A percentile compares a stretch with the other conserved stretches of the same genome.
Evolutionary conservation across 202 grass and related monocot genomes (phyloP).

Genomic region (Schoenoplectus triqueter): DNA sequence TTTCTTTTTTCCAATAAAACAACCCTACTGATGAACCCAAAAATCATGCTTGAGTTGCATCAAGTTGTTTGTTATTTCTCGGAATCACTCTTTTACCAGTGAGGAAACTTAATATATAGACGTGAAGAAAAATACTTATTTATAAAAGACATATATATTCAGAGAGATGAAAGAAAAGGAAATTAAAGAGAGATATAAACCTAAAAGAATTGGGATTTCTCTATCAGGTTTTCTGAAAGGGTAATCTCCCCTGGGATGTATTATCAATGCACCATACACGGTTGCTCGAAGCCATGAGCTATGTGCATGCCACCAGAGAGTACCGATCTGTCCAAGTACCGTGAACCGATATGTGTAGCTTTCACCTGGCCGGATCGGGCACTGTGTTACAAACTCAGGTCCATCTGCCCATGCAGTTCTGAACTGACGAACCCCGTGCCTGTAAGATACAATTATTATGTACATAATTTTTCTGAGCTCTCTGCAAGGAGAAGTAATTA

Average conservation of each 20-base stretch:
- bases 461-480: background rate
- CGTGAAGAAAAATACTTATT: background rate
- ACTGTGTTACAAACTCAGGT: slow-evolving; percentile 90
- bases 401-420: slow-evolving; percentile 88
- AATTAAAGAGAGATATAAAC: slow-evolving; percentile 34
- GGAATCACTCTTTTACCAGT: slow-evolving; percentile 35
- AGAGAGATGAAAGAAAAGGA: background rate
- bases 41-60: slow-evolving; percentile 5
- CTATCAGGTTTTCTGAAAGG: slow-evolving; percentile 55
- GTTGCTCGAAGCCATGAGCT: slow-evolving; percentile 88
- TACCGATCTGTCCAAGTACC: slow-evolving; percentile 68
- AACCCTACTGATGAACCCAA: slow-evolving; percentile 36
- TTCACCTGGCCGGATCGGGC: slow-evolving; percentile 60
- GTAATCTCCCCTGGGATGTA: slow-evolving; percentile 57
- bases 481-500: background rate
- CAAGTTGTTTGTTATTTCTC: background rate
- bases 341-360: slow-evolving; percentile 89
- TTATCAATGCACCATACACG: slow-evolving; percentile 73
- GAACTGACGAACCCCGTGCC: slow-evolving; percentile 86
- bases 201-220: slow-evolving; percentile 77
- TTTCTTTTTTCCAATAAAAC: slow-evolving; percentile 25
- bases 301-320: slow-evolving; percentile 97
- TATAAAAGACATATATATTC: background rate
- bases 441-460: slow-evolving; percentile 8
- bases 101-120: slow-evolving; percentile 36